Base-by-base conservation (phyloP, 805 yeast species). In the Saccharomyces eubayanus region DNA sequence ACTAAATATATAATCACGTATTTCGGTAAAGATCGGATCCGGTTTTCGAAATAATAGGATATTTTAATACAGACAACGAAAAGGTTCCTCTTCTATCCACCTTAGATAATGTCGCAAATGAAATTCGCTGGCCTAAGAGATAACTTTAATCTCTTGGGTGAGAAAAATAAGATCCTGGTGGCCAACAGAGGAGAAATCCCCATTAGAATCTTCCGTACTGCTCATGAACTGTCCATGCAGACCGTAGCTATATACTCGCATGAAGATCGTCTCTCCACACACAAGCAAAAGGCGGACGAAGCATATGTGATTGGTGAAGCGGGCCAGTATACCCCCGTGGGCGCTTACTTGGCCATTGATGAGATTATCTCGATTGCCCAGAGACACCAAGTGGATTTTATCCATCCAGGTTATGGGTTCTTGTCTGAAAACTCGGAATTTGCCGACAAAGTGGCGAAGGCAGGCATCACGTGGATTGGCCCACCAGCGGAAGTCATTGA, bases 191-290 rank as follows among this genome's bases (percentile, higher is more conserved):
- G 91, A 61, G 91, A 86, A 70, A 85, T 85, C 63, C 91, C 91
- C 47, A 83, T 84, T 65, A 74, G 92, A 73, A 90, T 91, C 69
- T 91, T 91, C 75, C 81, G 98, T 73, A 85, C 97, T 43, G 98
- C 98, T 55, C 97, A 92, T 73, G 98, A 91, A 72, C 78, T 91
- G 66, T 85, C 96, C 20, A 88, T 92, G 96, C 89, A 87, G 67
- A 91, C 98, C 0, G 97, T 92, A 46, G 98, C 97, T 50, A 85
- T 91, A 67, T 91, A 90, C 72, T 89, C 97, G 41, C 94, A 91
- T 70, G 97, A 92, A 74, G 98, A 91, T 72, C 78, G 96, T 57
- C 77, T 91, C 64, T 86, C 96, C 10, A 89, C 89, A 92, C 97
- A 92, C 75, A 79, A 97, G 64, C 77, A 90, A 68, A 92, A 89